Percentiles rank a stretch among this genome's conserved stretches.
phyloP scores from a whole-genome alignment of 2,329 filamentous ascomycete species.

The Claviceps digitariae region DNA sequence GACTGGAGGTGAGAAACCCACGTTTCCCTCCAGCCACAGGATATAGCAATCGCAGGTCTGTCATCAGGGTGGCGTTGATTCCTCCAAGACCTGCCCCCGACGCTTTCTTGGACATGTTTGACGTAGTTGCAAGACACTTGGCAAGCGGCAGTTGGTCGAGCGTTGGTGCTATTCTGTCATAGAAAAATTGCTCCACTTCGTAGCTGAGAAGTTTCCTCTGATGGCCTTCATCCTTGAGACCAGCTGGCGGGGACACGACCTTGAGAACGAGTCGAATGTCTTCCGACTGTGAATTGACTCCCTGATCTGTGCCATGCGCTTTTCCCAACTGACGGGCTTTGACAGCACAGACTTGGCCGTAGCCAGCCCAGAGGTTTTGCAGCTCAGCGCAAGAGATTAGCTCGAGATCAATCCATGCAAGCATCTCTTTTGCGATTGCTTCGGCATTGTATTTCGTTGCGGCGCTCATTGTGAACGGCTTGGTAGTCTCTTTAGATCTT shows the following conservation, averaged over 20 bases:
- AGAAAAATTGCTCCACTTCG: slow-evolving; percentile 54
- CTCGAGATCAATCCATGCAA: slow-evolving; percentile 25
- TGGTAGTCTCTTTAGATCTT: background rate
- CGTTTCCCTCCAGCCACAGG: slow-evolving; percentile 44
- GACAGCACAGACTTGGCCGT: slow-evolving; percentile 42
- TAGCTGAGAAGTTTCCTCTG: slow-evolving; percentile 54
- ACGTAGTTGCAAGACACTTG: slow-evolving; percentile 32
- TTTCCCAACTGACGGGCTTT: slow-evolving; percentile 23
- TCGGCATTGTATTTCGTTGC: slow-evolving; percentile 8
- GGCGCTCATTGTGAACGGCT: background rate
- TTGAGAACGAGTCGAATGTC: slow-evolving; percentile 39
- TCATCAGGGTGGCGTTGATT: slow-evolving; percentile 41
- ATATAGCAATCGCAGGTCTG: slow-evolving; percentile 38
- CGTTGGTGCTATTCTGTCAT: slow-evolving; percentile 37
- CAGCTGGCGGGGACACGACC: slow-evolving; percentile 39
- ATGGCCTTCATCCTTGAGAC: slow-evolving; percentile 41
- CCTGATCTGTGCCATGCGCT: slow-evolving; percentile 7
- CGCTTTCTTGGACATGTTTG: slow-evolving; percentile 12
- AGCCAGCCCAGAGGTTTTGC: slow-evolving; percentile 37
- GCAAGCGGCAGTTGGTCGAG: slow-evolving; percentile 36
- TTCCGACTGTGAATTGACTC: background rate
- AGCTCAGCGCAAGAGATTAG: slow-evolving; percentile 24
- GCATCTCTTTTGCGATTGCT: slow-evolving; percentile 25
- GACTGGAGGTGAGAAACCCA: slow-evolving; percentile 27
- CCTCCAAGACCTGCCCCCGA: slow-evolving; percentile 18